phyloP scores from a whole-genome alignment of 2,329 filamentous ascomycete species.

The Tolypocladium inflatum region DNA sequence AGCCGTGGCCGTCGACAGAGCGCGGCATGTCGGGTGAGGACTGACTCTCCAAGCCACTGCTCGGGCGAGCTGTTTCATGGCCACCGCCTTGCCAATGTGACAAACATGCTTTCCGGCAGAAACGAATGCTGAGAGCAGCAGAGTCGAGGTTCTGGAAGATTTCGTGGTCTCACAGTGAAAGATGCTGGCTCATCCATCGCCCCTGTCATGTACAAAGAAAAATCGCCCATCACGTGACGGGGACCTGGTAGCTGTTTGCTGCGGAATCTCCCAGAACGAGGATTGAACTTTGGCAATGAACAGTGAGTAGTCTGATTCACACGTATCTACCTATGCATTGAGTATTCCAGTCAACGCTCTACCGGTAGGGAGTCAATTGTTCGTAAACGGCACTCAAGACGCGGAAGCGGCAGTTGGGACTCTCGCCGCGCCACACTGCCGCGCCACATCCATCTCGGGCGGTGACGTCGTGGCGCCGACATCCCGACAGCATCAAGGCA shows the following conservation, averaged over 20 bases:
- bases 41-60: slow-evolving; percentile 13
- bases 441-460: neutral
- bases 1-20: slow-evolving; percentile 18
- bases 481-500: neutral
- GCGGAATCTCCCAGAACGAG: too few species aligned
- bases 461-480: neutral
- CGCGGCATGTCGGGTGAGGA: slow-evolving; percentile 8
- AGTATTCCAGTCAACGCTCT: neutral
- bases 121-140: neutral
- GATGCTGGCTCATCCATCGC: neutral
- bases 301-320: neutral
- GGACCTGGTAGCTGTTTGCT: neutral
- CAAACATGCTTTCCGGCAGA: slow-evolving; percentile 1
- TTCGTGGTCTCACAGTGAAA: neutral
- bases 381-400: neutral
- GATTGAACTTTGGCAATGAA: neutral
- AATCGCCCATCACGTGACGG: neutral
- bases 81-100: slow-evolving; percentile 3
- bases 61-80: slow-evolving; percentile 20
- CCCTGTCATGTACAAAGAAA: neutral
- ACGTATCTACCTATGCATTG: too few species aligned
- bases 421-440: neutral
- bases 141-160: neutral
- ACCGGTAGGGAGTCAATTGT: neutral
- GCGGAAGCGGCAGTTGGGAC: neutral